Evolutionary conservation across 495 filamentous ascomycete species (phyloP), one percentile per base, ranked within the genome.

Genomic region (Podospora pseudocomata): DNA sequence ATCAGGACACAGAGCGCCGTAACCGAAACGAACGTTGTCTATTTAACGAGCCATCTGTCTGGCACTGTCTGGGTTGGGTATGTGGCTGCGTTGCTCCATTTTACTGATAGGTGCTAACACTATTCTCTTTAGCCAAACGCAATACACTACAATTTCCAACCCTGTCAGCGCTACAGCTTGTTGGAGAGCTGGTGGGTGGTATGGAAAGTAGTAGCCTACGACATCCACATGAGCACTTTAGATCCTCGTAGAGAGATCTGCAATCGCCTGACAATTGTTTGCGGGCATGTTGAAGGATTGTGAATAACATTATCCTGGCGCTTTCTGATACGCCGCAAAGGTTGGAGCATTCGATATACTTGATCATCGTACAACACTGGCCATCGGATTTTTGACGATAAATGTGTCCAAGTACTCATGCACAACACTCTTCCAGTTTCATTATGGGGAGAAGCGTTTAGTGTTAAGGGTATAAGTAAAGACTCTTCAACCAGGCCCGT

Each of bases 1-100:
- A 76, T 73, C 58, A 61, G 68, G 15, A 74, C 73, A 16, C 67
- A 63, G 16, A 69, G 68, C 27, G 69, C 74, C 3, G 72, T 76
- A 39, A 82, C 79, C 6, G 74, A 78, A 68, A 82, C 79, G 11
- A 73, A 77, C 57, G 44, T 81, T 2, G 67, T 74, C 28, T 81
- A 81, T 60, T 73, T 72, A 30, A 82, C 80, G 9, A 80, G 68
- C 13, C 79, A 80, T 26, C 61, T 76, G 3, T 68, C 72, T 1
- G 79, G 77, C 5, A 82, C 78, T 23, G 71, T 81, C 16, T 78
- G 73, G 75, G 64, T 80, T 26, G 79, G 74, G 80, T 81, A 78
- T 11, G 79, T 57, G 34, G 49, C 15, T 44, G 3, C 20, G 32
- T 44, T 13, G 15, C 30, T 5, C 7, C 9, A 32, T 18, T 26